Base-by-base conservation (phyloP, 352 stramenopile genomes). In the Phytophthora syringae region DNA sequence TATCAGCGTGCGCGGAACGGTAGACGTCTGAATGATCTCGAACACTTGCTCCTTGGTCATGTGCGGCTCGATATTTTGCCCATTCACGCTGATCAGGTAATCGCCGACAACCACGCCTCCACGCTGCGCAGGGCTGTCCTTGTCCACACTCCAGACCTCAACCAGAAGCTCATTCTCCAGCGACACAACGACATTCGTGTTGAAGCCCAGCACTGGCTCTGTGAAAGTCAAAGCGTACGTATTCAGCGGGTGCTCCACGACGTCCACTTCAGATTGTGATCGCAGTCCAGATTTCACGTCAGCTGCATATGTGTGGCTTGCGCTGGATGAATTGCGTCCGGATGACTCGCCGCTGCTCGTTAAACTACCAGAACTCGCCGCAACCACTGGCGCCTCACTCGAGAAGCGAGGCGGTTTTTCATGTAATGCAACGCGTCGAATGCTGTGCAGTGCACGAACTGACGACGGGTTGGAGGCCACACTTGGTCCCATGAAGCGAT, bases 401-500 rank as follows among this genome's bases (percentile, higher is more conserved):
- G 74, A 62, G 53, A 91, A 91, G 11, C 77, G 73, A 50, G 84
- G 84, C 6, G 84, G 84, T 40, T 89, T 90, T 22, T 80, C 70
- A 64, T 89, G 79, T 34, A 93, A 71, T n/a, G 76, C 59, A 36
- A 91, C 72, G 32, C 74, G 77, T 27, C 84, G 82, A n/a, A 90
- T 60, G 16, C 70, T 76, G 45, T 93, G 84, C 43, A 93, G 61
- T 3, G 60, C 74, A 18, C 82, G 74, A 42, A 64, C 68, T 3
- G 79, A 85, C 3, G 52, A 61, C 24, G 74, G 61, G 28, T 89
- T 72, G n/a, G 64, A 57, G 0, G 67, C 53, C 9, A 80, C 59
- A 25, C 77, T 93, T 16, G 84, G 84, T 2, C 84, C 84, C 13
- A 89, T 67, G 53, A 93, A 93, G 22, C 79, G 77, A 70, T 93